These are phyloP conservation scores for Sporisorium sorghi DNA, from an alignment of 1,284 basidiomycete genomes.

Conservation along the genomic window DNA sequence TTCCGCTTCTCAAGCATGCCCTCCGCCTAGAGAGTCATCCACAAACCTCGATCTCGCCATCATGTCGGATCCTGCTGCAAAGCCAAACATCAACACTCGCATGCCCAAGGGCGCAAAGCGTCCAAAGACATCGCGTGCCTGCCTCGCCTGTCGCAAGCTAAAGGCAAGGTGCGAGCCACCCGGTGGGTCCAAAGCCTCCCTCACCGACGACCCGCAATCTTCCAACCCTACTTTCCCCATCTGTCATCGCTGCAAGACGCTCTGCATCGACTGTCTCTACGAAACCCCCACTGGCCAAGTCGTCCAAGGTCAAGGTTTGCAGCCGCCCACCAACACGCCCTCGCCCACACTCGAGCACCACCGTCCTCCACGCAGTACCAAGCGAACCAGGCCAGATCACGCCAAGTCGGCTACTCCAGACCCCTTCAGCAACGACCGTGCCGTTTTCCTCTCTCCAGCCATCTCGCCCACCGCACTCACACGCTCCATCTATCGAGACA, in stretches of 20 bases:
- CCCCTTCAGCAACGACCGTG: constrained; percentile 37
- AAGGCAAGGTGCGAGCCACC: constrained; percentile 48
- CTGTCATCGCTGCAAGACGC: constrained; percentile 53
- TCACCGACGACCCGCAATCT: constrained; percentile 22
- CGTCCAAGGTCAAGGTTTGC: constrained; percentile 31
- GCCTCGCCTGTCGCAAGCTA: constrained; percentile 50
- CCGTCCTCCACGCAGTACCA: constrained; percentile 19
- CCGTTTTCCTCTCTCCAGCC: constrained; percentile 38
- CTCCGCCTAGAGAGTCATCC: neutral
- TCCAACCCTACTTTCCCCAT: constrained; percentile 17
- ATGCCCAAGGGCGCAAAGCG: constrained; percentile 54
- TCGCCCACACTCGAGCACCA: constrained; percentile 27
- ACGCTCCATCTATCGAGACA: constrained; percentile 35
- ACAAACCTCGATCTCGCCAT: neutral
- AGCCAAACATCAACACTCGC: constrained; percentile 41
- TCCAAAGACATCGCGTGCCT: constrained; percentile 47
- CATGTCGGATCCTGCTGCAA: constrained; percentile 27
- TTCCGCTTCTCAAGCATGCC: neutral
- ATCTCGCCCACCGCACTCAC: constrained; percentile 37
- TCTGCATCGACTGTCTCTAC: constrained; percentile 51
- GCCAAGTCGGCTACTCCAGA: constrained; percentile 9
- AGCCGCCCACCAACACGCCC: constrained; percentile 8
- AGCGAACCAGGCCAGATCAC: constrained; percentile 26
- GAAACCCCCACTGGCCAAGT: constrained; percentile 34
- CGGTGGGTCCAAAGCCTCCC: constrained; percentile 9